These are phyloP conservation scores for Sporothrix sp. DNA, from an alignment of 2,329 filamentous ascomycete genomes.

Conservation along the genomic window DNA sequence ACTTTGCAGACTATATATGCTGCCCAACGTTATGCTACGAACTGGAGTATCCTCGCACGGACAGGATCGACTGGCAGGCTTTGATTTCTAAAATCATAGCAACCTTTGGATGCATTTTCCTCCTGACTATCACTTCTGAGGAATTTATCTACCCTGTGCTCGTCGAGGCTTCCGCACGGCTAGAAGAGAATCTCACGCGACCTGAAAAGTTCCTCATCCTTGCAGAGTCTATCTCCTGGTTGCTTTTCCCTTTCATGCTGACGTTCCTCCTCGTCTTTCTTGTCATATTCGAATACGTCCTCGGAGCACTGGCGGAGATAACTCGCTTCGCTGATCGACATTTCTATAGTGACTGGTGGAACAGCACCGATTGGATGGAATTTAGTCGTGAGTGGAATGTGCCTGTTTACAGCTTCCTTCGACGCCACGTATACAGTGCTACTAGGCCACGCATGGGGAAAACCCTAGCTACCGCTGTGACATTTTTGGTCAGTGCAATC, in stretches of 20 bases:
- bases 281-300: slow-evolving; percentile 94
- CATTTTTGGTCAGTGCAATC: slow-evolving; percentile 80
- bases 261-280: slow-evolving; percentile 93
- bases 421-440: slow-evolving; percentile 86
- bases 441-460: slow-evolving; percentile 67
- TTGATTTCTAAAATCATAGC: slow-evolving; percentile 78
- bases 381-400: slow-evolving; percentile 96
- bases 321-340: slow-evolving; percentile 87
- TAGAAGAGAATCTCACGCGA: slow-evolving; percentile 35
- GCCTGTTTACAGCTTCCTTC: slow-evolving; percentile 92
- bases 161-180: slow-evolving; percentile 52
- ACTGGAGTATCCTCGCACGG: slow-evolving; percentile 81
- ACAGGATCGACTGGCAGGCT: slow-evolving; percentile 65
- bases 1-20: slow-evolving; percentile 79
- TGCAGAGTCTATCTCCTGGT: slow-evolving; percentile 78
- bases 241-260: slow-evolving; percentile 96
- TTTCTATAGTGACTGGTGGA: slow-evolving; percentile 78
- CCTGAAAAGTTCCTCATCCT: slow-evolving; percentile 69
- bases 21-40: slow-evolving; percentile 97
- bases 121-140: slow-evolving; percentile 82
- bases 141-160: slow-evolving; percentile 93
- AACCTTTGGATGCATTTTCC: slow-evolving; percentile 92
- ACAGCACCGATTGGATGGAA: slow-evolving; percentile 82
- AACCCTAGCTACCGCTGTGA: slow-evolving; percentile 71
- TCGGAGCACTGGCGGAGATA: slow-evolving; percentile 90